phyloP scores from a whole-genome alignment of 331 rosid genomes.

The Rosa hybrid region DNA sequence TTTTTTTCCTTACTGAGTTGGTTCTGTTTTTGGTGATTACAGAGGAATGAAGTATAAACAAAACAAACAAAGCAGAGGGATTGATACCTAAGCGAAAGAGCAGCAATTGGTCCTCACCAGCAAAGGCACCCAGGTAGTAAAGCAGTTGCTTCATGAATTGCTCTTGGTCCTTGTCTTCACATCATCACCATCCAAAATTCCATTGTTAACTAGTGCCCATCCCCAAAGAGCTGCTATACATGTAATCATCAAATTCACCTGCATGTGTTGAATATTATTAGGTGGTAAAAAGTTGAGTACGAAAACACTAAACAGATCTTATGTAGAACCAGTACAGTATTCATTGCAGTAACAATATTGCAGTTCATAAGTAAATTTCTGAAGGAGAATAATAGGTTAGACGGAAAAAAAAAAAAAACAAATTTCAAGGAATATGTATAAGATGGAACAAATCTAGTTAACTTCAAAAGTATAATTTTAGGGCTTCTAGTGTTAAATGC shows the following conservation, averaged over 20 bases:
- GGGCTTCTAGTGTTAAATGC: neutral
- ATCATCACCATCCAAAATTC: neutral
- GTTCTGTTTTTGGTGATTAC: neutral
- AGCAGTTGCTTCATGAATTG: conserved; percentile 84
- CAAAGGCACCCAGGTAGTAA: conserved; percentile 87
- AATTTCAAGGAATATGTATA: neutral
- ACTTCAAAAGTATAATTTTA: neutral
- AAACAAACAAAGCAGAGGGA: conserved; percentile 50
- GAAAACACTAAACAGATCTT: neutral
- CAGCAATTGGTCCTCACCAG: conserved; percentile 87
- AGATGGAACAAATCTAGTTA: conserved; percentile 4
- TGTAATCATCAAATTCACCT: conserved; percentile 89
- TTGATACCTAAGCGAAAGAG: conserved; percentile 63
- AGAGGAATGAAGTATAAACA: conserved; percentile 26
- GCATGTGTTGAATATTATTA: conserved; percentile 31
- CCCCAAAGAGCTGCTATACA: conserved; percentile 14
- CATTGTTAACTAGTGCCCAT: too few species aligned
- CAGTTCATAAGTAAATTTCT: neutral
- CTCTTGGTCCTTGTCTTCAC: conserved; percentile 84
- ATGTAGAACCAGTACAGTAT: neutral
- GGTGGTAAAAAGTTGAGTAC: neutral
- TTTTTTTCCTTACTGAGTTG: neutral
- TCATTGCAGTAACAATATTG: neutral
- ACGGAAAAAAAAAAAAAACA: neutral
- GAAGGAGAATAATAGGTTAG: neutral